Evolutionary conservation across 495 filamentous ascomycete species (phyloP).

Genomic region (Neurospora terricola): DNA sequence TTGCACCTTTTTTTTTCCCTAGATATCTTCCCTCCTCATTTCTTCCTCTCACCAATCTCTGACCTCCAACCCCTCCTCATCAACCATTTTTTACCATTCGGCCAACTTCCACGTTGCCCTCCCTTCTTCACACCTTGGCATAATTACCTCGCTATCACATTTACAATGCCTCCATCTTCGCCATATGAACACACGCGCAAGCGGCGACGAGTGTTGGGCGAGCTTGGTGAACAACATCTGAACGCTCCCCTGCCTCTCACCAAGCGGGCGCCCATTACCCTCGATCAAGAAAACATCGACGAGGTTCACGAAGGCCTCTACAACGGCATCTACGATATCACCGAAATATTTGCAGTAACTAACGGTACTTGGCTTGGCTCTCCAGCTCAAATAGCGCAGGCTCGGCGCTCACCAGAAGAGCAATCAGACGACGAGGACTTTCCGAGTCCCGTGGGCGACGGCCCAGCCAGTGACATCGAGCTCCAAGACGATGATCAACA

Average conservation of each 20-base stretch:
- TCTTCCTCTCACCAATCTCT: not conserved
- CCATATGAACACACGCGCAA: not conserved
- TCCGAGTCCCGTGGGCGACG: not conserved
- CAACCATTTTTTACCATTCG: not conserved
- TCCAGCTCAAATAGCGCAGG: constrained; percentile 5
- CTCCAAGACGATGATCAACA: not conserved
- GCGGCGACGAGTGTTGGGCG: constrained; percentile 8
- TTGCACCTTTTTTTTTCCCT: not conserved
- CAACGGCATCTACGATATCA: constrained; percentile 10
- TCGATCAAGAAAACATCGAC: constrained; percentile 16
- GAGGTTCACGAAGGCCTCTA: constrained; percentile 8
- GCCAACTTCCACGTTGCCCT: not conserved
- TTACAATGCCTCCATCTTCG: not conserved
- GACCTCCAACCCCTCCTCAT: not conserved
- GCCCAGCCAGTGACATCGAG: not conserved
- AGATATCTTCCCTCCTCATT: not conserved
- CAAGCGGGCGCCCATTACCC: constrained; percentile 15
- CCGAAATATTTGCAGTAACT: constrained; percentile 17
- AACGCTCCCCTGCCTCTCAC: constrained; percentile 4
- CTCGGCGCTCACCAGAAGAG: not conserved
- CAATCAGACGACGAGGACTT: constrained; percentile 14
- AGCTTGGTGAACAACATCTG: constrained; percentile 12
- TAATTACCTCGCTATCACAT: not conserved
- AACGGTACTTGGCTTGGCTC: not conserved
- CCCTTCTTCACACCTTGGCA: not conserved